Conservation (phyloP, 352 stramenopile genomes). For the Phytophthora cryptogea region DNA sequence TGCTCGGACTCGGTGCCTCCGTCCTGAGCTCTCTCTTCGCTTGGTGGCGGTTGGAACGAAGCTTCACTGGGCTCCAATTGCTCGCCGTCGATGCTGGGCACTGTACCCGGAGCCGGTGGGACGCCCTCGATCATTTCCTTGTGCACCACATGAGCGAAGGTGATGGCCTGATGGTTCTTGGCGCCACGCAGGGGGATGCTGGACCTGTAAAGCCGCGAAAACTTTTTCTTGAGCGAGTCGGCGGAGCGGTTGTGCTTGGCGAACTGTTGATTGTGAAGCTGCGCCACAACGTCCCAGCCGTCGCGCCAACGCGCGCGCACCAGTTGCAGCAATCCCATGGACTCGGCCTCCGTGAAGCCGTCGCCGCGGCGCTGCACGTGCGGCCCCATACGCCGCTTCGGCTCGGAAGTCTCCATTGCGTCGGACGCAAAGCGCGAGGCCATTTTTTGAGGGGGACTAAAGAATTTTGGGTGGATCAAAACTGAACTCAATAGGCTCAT, state of each 20-base stretch:
- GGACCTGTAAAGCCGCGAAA: constrained; percentile 39
- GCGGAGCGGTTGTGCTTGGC: constrained; percentile 41
- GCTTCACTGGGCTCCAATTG: constrained; percentile 20
- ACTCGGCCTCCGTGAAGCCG: constrained; percentile 45
- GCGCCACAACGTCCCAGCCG: constrained; percentile 43
- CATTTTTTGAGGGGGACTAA: constrained; percentile 32
- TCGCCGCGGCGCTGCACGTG: constrained; percentile 41
- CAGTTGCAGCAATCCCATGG: constrained; percentile 43
- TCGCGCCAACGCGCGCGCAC: constrained; percentile 40
- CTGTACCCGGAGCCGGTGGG: constrained; percentile 2
- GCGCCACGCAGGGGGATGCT: constrained; percentile 34
- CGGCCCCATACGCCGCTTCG: constrained; percentile 25
- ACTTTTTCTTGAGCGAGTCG: constrained; percentile 56
- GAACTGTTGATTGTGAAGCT: constrained; percentile 44
- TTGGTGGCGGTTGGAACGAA: constrained; percentile 22
- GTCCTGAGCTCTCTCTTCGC: constrained; percentile 26
- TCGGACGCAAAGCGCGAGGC: constrained; percentile 26
- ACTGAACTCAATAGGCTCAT: constrained; percentile 3
- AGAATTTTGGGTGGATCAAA: constrained; percentile 35
- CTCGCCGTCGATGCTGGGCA: constrained; percentile 15
- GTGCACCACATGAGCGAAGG: constrained; percentile 40
- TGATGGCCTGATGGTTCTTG: constrained; percentile 43
- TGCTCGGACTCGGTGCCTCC: constrained; percentile 30
- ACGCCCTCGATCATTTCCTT: constrained; percentile 42
- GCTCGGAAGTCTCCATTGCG: constrained; percentile 24